Evolutionary conservation across 345 rosid species (phyloP), one percentile per base, ranked within the genome.

Genomic region (Hibiscus syriacus): DNA sequence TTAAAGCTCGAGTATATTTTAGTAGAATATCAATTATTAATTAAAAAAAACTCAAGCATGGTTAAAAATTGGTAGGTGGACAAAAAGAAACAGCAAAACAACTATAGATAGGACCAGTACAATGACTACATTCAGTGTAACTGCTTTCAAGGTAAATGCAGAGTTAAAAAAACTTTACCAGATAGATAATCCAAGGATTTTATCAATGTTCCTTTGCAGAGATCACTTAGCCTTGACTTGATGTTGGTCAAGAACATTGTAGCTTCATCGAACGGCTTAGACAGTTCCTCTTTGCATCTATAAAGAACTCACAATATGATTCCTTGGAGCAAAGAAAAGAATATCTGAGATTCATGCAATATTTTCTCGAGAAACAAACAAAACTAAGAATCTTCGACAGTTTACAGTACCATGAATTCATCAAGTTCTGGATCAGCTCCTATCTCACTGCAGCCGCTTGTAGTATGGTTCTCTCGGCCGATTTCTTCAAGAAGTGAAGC

Each of bases 361-460:
- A 0, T 22, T 22, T 52, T 50, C 55, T 50, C 20, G 55, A 50
- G 27, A 52, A 52, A 14, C 27, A 52, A 60, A 68, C 71, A 43
- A 54, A 34, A 54, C 9, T 2, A 26, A 52, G 22, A 60, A 38
- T 16, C 62, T 19, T 13, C 0, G 20, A 20, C 26, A 7, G 7
- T n/a, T 11, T 4, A 66, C n/a, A 12, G 22, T 72, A 87, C 92
- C 92, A 87, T 87, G 83, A 87, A 87, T 38, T 82, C 80, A 39
- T 87, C 92, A 0, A 87, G 86, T 70, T 80, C 87, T 14, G 87
- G 92, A 71, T 87, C 90, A 61, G 74, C 79, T 76, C 92, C 90
- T 12, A 79, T 69, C 38, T 79, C 74, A 69, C 67, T 58, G 71
- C 72, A 54, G 46, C 65, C 39, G n/a, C 17, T 52, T 30, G 65